Evolutionary conservation across 2,329 filamentous ascomycete species (phyloP), one percentile per base, ranked within the genome.

Genomic region (Daldinia sp.): DNA sequence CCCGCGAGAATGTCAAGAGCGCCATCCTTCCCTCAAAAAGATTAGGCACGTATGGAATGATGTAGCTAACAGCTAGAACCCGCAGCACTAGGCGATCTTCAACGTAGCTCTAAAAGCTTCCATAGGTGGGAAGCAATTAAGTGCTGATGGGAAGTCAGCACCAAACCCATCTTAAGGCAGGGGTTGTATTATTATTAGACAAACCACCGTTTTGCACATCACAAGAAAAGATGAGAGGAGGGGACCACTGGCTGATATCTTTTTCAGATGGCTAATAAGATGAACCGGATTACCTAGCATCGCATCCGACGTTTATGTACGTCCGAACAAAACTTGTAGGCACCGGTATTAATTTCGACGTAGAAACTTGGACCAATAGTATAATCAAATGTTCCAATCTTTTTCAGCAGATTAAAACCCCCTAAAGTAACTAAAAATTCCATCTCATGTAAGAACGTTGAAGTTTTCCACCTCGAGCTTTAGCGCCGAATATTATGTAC

Each of bases 121-220:
- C 9, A 19, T 47, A 43, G 35, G 19, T 43, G 57, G 41, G 29
- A 34, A 37, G 25, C 27, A 6, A 17, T 30, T 19, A 45, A 32
- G 7, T 51, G 59, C 45, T 54, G 43, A 61, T 30, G 8, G 15
- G 15, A 58, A 52, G 63, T 55, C 59, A 66, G 60, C 63, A 63
- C 32, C 27, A 50, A 57, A 48, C 7, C 35, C 11, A n/a, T 30
- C 10, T 17, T 29, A 51, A 49, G 41, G 19, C 32, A 47, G 51
- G 23, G 51, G 47, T 55, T 51, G 17, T n/a, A 30, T 30, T 34
- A 50, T 50, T 50, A 50, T 35, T 50, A 50, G 29, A 35, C 19
- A 30, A 30, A 30, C 15, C 8, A 30, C 43, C 21, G 23, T n/a
- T 17, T 48, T 58, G 45, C 50, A 55, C 47, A 63, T 61, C 57